phyloP scores from a whole-genome alignment of 1,139 yeast species.

The Geotrichum klebahnii region DNA sequence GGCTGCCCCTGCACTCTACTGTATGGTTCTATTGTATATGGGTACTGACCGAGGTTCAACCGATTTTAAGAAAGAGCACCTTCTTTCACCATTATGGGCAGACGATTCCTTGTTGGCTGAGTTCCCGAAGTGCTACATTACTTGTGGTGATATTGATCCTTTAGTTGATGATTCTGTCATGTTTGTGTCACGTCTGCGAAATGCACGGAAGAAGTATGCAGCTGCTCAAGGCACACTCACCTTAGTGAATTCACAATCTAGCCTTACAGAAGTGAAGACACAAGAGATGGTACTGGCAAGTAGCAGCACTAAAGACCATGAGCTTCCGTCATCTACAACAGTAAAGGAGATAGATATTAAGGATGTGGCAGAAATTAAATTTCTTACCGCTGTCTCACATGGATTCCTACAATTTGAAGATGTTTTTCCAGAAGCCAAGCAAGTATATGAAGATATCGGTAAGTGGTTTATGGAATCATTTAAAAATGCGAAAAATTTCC shows the following conservation, averaged over 20 bases:
- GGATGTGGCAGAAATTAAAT: conserved; percentile 33
- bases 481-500: conserved; percentile 16
- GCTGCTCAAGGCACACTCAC: background rate
- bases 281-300: conserved; percentile 1
- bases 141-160: conserved; percentile 28
- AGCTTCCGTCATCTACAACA: background rate
- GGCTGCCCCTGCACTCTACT: conserved; percentile 23
- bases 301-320: background rate
- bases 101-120: conserved; percentile 22
- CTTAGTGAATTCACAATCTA: background rate
- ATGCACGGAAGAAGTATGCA: conserved; percentile 28
- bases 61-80: conserved; percentile 24
- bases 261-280: background rate
- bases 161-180: conserved; percentile 26
- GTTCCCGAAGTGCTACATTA: conserved; percentile 25
- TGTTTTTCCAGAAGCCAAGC: conserved; percentile 40
- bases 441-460: conserved; percentile 22
- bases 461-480: conserved; percentile 25
- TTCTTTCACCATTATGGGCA: conserved; percentile 26
- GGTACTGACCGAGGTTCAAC: conserved; percentile 26
- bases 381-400: conserved; percentile 44
- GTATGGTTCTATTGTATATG: conserved; percentile 25
- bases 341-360: conserved; percentile 6
- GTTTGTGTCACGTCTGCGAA: conserved; percentile 38
- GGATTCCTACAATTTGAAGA: conserved; percentile 47